Evolutionary conservation across 1,284 basidiomycete species (phyloP).

Genomic region (Testicularia cyperi): DNA sequence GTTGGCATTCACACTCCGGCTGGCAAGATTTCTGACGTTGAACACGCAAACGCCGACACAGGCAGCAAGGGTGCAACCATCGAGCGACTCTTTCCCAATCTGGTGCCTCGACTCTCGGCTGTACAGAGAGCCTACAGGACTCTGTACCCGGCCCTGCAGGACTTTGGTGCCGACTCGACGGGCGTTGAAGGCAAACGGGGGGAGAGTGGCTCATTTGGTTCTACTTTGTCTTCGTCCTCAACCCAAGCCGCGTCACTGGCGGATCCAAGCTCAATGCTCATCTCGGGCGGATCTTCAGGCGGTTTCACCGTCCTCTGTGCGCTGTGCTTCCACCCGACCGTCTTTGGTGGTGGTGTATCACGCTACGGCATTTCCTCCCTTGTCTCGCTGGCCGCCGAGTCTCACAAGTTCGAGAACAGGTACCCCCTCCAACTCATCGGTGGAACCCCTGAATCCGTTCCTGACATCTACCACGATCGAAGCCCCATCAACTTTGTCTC

Average conservation of each 20-base stretch:
- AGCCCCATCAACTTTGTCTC: constrained; percentile 66
- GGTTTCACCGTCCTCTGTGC: constrained; percentile 68
- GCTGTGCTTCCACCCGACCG: constrained; percentile 52
- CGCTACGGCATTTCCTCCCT: constrained; percentile 33
- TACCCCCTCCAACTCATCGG: constrained; percentile 67
- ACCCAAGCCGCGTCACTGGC: constrained; percentile 1
- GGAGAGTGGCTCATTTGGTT: too few relatives aligned
- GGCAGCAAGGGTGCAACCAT: background rate
- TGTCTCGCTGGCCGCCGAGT: constrained; percentile 57
- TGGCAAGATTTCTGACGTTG: background rate
- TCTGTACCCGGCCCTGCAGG: constrained; percentile 17
- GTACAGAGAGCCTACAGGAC: constrained; percentile 28
- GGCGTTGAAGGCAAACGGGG: background rate
- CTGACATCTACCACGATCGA: constrained; percentile 65
- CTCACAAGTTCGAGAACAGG: constrained; percentile 71
- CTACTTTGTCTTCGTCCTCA: too few relatives aligned
- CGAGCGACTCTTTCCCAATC: constrained; percentile 12
- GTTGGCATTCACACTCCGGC: background rate
- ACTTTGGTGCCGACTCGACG: background rate
- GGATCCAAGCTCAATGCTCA: constrained; percentile 22
- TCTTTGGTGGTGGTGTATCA: constrained; percentile 30
- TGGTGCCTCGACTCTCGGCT: constrained; percentile 24
- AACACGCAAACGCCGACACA: background rate
- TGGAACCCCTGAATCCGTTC: constrained; percentile 64
- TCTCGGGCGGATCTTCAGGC: constrained; percentile 63